Evolutionary conservation across 2,329 filamentous ascomycete genomes (phyloP).

Genomic region (Monosporascus sp.): DNA sequence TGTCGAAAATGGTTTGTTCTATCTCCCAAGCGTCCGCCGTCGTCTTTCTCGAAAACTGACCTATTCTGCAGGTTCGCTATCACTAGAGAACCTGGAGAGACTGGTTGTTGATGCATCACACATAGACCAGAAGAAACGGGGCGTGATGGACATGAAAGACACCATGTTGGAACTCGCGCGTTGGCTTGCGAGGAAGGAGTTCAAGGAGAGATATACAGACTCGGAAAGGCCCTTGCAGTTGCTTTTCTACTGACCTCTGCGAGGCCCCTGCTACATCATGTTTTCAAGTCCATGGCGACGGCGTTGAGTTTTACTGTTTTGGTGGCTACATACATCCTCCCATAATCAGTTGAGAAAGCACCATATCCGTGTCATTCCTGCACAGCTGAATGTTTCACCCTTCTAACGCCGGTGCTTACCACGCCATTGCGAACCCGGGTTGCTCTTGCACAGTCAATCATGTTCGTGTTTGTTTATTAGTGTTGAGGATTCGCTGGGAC

Average conservation of each 20-base stretch:
- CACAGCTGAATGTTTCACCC: no score
- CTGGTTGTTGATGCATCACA: slow-evolving; percentile 88
- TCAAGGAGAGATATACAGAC: slow-evolving; percentile 64
- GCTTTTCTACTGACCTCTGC: slow-evolving; percentile 55
- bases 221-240: slow-evolving; percentile 54
- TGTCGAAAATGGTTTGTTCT: slow-evolving; percentile 66
- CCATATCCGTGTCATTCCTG: no score
- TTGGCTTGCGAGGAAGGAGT: slow-evolving; percentile 64
- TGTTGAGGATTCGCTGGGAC: no score
- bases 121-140: slow-evolving; percentile 90
- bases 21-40: background rate
- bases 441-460: no score
- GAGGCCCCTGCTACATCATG: background rate
- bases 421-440: no score
- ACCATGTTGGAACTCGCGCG: slow-evolving; percentile 74
- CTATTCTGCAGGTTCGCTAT: slow-evolving; percentile 55
- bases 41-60: background rate
- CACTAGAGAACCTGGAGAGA: slow-evolving; percentile 64
- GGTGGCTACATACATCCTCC: background rate
- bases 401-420: no score
- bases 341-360: no score
- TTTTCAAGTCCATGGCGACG: background rate
- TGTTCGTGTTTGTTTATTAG: no score
- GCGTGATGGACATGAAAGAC: slow-evolving; percentile 93
- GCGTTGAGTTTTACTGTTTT: background rate